These are phyloP conservation scores for Fomitopsis serialis DNA, from an alignment of 768 basidiomycete species.

Conservation along the genomic window DNA sequence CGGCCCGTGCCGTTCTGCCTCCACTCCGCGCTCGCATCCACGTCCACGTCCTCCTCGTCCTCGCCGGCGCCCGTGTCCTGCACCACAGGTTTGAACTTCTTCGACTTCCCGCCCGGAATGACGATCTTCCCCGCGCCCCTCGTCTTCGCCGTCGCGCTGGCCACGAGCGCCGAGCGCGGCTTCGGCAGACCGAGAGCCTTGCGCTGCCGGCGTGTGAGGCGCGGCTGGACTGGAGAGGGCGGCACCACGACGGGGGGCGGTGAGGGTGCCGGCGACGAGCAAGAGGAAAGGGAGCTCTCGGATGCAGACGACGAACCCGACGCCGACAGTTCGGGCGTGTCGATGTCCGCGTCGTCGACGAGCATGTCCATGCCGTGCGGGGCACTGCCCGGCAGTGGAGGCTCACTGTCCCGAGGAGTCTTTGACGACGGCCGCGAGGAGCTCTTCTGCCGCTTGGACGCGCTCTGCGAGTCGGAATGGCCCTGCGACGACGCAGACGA, in stretches of 20 bases:
- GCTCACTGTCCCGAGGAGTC: not conserved
- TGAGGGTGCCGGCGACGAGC: constrained; percentile 26
- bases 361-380: constrained; percentile 2
- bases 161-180: constrained; percentile 30
- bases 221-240: constrained; percentile 29
- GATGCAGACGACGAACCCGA: constrained; percentile 19
- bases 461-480: constrained; percentile 24
- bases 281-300: constrained; percentile 38
- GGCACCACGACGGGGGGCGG: constrained; percentile 21
- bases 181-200: constrained; percentile 68
- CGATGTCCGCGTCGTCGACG: constrained; percentile 23
- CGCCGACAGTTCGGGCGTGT: constrained; percentile 21
- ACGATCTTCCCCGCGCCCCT: constrained; percentile 50
- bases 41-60: too few relatives aligned
- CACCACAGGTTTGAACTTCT: constrained; percentile 25
- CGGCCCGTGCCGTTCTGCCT: constrained; percentile 63
- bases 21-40: constrained; percentile 47
- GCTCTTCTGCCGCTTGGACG: constrained; percentile 25
- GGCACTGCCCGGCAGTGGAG: not conserved
- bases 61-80: constrained; percentile 17
- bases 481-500: constrained; percentile 35
- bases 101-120: constrained; percentile 57
- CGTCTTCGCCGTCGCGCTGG: constrained; percentile 13
- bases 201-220: constrained; percentile 59
- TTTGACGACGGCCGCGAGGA: constrained; percentile 14